Conservation (phyloP, 73 alveolate genomes). For the Urostyla sp. region DNA sequence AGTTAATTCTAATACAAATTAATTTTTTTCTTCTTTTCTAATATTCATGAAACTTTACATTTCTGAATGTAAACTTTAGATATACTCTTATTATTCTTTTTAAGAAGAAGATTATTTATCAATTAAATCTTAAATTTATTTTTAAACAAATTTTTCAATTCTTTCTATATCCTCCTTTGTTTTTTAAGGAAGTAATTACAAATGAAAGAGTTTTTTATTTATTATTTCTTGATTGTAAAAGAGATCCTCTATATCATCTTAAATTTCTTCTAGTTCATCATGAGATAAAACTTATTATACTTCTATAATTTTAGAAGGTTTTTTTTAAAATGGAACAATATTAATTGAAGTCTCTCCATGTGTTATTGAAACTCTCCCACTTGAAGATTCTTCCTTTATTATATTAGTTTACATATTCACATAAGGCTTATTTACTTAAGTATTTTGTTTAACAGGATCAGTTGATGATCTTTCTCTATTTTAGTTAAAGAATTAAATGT, state of each 20-base stretch:
- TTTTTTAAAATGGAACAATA: not conserved
- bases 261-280: not conserved
- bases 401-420: not conserved
- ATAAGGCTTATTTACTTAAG: not conserved
- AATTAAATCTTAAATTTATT: not conserved
- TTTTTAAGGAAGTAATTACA: not conserved
- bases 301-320: not conserved
- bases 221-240: not conserved
- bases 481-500: not conserved
- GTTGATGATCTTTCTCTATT: not conserved
- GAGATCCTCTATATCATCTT: not conserved
- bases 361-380: not conserved
- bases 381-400: constrained; percentile 32
- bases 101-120: not conserved
- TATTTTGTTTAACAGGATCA: not conserved
- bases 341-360: not conserved
- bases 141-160: not conserved
- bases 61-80: constrained; percentile 14
- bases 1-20: not conserved
- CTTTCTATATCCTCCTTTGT: constrained; percentile 1
- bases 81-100: constrained; percentile 14
- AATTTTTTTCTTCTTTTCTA: constrained; percentile 18
- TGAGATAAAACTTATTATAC: not conserved
- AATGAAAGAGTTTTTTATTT: constrained; percentile 8
- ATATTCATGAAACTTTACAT: not conserved